Base-by-base conservation (phyloP, 352 stramenopile species). In the Phytophthora pisi region DNA sequence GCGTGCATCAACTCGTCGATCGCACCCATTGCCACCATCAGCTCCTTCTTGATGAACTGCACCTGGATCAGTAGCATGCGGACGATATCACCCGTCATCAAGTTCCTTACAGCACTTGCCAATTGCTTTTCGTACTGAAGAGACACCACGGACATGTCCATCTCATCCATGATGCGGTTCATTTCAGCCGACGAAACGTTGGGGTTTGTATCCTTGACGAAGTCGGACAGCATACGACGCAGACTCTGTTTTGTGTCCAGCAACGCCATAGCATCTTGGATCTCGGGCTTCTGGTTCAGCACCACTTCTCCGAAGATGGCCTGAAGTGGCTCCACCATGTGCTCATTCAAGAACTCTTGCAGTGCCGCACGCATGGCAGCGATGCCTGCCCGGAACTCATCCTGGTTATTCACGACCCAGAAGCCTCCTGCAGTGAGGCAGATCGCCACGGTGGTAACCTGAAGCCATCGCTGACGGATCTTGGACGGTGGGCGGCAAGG, bases 41-140 rank as follows among this genome's bases (percentile, higher is more conserved):
- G 72, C 66, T 95, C 87, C 56, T 95, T 95, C 70, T 95, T 95
- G 78, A 95, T 95, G 57, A 95, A 95, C 68, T 95, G 87, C 36
- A 95, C 84, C 43, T 95, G 87, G 57, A 95, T 95, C 30, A 95
- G 74, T 57, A 95, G 77, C 87, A 95, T 95, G 34, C 87, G 87
- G 57, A 95, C 86, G 45, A 95, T 93, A 51, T 95, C 87, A 16
- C 87, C 87, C 23, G 85, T 91, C 75, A 95, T 89, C 42, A 95
- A 61, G 68, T 93, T 95, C 11, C 77, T 80, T 55, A 95, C 77
- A 11, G 87, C 83, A 36, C 73, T 81, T 28, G 61, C 72, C 24
- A 95, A 64, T 38, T 83, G 74, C 57, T 91, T 89, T 49, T 91
- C 82, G 57, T 88, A 91, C 69, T 89, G 81, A 43, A 91, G 63